Base-by-base conservation (phyloP, 768 basidiomycete species). In the Udeniomyces megalosporus region DNA sequence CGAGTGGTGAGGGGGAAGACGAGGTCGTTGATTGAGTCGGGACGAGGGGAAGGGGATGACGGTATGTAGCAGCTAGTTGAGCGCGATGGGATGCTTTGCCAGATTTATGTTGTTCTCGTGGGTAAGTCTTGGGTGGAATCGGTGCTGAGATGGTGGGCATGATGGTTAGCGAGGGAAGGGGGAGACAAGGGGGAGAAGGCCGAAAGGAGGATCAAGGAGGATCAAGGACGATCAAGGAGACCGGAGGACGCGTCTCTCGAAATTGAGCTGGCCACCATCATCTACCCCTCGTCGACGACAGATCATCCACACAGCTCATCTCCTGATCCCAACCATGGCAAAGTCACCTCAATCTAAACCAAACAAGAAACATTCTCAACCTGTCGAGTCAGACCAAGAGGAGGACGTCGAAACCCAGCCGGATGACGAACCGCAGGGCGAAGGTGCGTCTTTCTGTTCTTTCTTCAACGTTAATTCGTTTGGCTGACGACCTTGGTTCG, bases 11-110 rank as follows among this genome's bases (percentile, higher is more conserved):
- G 2, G 62, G 22, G 15, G 48, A 14, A 35, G 58, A 1, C n/a
- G 49, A 32, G 2, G 56, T 11, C 10, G 32, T 24, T 20, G 48
- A 3, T 17, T 54, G 46, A 32, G 6, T 20, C 42, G 62, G 62
- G 31, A 60, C 58, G 42, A 60, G 17, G 29, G 62, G 62, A 12
- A 63, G 29, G 8, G 62, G 32, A 31, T 45, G 24, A 6, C 55
- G 35, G 51, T 63, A 57, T 26, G 55, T 57, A n/a, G 35, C 55
- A 15, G 42, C 42, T 3, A 57, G 55, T 24, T 45, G 55, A 15
- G 35, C 35, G 0, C 55, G 55, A 20, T 57, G 24, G 11, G 38
- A 42, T 8, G 38, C 38, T 17, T 42, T 42, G 38, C 38, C 38
- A 8, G 38, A 17, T 57, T 57, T n/a, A 44, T 22, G 1, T 44